A percentile compares a stretch with the other conserved stretches of the same genome.
Evolutionary conservation across 2,329 filamentous ascomycete genomes (phyloP).

Genomic region (Aphanoascus verrucosus): DNA sequence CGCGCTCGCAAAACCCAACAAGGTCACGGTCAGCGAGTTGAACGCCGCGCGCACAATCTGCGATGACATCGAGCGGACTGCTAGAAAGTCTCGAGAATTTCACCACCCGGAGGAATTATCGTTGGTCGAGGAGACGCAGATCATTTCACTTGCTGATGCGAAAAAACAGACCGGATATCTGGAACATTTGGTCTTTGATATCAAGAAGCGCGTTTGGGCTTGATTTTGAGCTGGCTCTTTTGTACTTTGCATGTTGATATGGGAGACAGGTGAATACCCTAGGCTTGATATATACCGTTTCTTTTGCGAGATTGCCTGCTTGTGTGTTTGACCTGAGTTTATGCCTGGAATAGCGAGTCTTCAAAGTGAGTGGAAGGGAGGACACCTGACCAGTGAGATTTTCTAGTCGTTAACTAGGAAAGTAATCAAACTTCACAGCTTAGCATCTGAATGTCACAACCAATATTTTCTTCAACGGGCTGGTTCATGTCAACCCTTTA

Average conservation of each 20-base stretch:
- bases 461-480: no score
- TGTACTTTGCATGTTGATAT: neutral
- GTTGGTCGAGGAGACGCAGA: conserved; percentile 50
- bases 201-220: conserved; percentile 90
- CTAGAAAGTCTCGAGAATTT: conserved; percentile 37
- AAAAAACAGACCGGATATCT: conserved; percentile 76
- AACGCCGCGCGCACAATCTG: conserved; percentile 56
- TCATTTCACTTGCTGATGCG: conserved; percentile 76
- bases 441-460: no score
- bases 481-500: no score
- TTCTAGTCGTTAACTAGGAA: no score
- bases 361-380: no score
- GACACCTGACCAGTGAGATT: no score
- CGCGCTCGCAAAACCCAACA: conserved; percentile 16
- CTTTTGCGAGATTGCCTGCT: no score
- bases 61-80: conserved; percentile 62
- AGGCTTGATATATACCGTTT: no score
- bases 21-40: conserved; percentile 33
- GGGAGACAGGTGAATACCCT: neutral
- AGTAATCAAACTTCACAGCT: no score
- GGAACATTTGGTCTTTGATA: conserved; percentile 75
- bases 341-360: no score
- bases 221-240: conserved; percentile 22
- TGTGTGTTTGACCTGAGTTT: no score
- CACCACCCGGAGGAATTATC: conserved; percentile 28